Evolutionary conservation across 2,329 filamentous ascomycete genomes (phyloP).

Genomic region (Trichophyton equinum): DNA sequence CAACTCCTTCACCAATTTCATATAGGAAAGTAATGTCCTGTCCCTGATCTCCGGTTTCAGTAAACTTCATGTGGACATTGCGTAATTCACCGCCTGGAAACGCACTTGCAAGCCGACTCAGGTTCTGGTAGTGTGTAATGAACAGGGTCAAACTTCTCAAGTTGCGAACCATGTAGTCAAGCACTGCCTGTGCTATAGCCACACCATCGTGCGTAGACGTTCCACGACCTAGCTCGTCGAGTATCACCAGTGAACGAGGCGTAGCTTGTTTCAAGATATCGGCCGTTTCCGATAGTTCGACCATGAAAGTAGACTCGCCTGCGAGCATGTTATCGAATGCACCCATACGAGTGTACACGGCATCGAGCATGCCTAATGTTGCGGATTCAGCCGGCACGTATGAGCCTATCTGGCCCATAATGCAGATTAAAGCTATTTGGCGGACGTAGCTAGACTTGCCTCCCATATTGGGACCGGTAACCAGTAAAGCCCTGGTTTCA

Average conservation of each 20-base stretch:
- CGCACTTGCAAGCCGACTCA: slow-evolving; percentile 59
- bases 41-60: slow-evolving; percentile 39
- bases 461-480: slow-evolving; percentile 98
- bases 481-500: slow-evolving; percentile 60
- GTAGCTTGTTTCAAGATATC: slow-evolving; percentile 84
- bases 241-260: slow-evolving; percentile 69
- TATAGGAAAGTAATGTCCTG: slow-evolving; percentile 88
- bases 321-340: slow-evolving; percentile 93
- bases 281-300: slow-evolving; percentile 84
- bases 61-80: slow-evolving; percentile 94
- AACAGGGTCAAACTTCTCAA: slow-evolving; percentile 73
- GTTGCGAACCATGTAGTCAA: slow-evolving; percentile 68
- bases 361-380: slow-evolving; percentile 69
- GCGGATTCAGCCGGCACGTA: slow-evolving; percentile 75
- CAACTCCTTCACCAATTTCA: slow-evolving; percentile 78
- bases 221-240: slow-evolving; percentile 88
- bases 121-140: slow-evolving; percentile 92
- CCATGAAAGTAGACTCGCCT: slow-evolving; percentile 95
- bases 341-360: slow-evolving; percentile 90
- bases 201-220: slow-evolving; percentile 94
- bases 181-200: slow-evolving; percentile 83
- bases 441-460: slow-evolving; percentile 97
- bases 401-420: slow-evolving; percentile 89
- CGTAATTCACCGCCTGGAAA: slow-evolving; percentile 54
- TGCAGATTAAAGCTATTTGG: slow-evolving; percentile 75